Evolutionary conservation across 306 rosid genomes (phyloP).

Genomic region (Chamaecrista fasciculata): DNA sequence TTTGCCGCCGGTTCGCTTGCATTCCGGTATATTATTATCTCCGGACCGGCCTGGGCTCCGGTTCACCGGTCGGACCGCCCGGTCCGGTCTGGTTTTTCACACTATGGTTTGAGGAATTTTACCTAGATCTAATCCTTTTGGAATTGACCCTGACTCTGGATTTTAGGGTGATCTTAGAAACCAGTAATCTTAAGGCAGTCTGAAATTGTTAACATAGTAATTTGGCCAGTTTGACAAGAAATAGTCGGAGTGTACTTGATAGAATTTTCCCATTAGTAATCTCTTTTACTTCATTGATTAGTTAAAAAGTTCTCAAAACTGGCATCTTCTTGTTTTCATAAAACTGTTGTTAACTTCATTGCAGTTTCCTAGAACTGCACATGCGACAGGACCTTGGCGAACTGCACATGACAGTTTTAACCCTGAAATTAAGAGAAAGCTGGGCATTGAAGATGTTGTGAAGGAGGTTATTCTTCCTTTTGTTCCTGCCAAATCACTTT

Average conservation of each 20-base stretch:
- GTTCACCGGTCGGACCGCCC: too few species aligned
- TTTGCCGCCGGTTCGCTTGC: too few species aligned
- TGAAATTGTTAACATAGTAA: background rate
- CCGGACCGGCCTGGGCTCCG: too few species aligned
- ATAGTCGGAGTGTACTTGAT: background rate
- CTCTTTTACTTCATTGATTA: background rate
- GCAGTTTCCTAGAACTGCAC: slow-evolving; percentile 25
- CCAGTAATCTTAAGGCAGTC: background rate
- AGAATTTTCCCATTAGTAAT: background rate
- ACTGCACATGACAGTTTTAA: background rate
- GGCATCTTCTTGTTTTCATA: background rate
- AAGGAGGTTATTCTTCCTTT: slow-evolving; percentile 21
- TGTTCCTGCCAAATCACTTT: slow-evolving; percentile 46
- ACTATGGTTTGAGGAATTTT: too few species aligned
- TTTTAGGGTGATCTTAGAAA: background rate
- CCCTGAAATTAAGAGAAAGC: background rate
- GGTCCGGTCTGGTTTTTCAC: too few species aligned
- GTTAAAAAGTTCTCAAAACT: background rate
- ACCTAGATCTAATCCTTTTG: background rate
- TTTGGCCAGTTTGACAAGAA: background rate
- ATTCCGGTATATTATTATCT: too few species aligned
- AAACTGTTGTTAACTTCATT: background rate
- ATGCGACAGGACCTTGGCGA: background rate
- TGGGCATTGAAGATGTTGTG: slow-evolving; percentile 20
- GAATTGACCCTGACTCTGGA: background rate